Evolutionary conservation across 345 rosid genomes (phyloP).

Genomic region (Pistacia integerrima): DNA sequence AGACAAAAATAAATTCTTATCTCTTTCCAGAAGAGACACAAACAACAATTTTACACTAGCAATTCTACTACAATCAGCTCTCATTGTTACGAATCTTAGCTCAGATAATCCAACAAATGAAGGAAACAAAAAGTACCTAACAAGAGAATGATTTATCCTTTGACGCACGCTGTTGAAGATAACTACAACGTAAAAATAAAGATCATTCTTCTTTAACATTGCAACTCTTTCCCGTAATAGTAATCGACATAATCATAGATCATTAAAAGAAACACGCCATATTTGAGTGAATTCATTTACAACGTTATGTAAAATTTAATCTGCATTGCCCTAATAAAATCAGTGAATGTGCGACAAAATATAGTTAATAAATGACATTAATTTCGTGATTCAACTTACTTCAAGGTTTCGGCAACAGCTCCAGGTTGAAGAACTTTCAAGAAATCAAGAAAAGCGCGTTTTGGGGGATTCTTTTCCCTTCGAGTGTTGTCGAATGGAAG

Average conservation of each 20-base stretch:
- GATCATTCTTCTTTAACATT: slow-evolving; percentile 11
- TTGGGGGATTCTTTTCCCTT: too few species aligned
- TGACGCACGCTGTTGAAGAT: slow-evolving; percentile 74
- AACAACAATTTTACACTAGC: neutral
- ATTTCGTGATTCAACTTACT: slow-evolving; percentile 43
- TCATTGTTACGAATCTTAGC: neutral
- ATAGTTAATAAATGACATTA: too few species aligned
- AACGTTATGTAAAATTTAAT: neutral
- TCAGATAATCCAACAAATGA: slow-evolving; percentile 2
- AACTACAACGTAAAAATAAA: slow-evolving; percentile 52
- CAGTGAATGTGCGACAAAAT: too few species aligned
- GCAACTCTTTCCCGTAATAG: neutral
- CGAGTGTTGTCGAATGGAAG: too few species aligned
- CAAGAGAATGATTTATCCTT: slow-evolving; percentile 84
- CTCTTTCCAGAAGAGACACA: neutral
- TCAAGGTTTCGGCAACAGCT: slow-evolving; percentile 85
- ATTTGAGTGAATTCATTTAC: too few species aligned
- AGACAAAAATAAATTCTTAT: neutral
- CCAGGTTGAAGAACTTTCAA: slow-evolving; percentile 34
- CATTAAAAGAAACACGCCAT: neutral
- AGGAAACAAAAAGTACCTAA: slow-evolving; percentile 59
- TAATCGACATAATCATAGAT: slow-evolving; percentile 2
- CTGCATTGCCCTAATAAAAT: neutral
- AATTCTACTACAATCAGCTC: slow-evolving; percentile 1
- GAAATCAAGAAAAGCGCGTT: too few species aligned